phyloP scores from a whole-genome alignment of 208 protist genomes.

The Leishmania aethiopica region DNA sequence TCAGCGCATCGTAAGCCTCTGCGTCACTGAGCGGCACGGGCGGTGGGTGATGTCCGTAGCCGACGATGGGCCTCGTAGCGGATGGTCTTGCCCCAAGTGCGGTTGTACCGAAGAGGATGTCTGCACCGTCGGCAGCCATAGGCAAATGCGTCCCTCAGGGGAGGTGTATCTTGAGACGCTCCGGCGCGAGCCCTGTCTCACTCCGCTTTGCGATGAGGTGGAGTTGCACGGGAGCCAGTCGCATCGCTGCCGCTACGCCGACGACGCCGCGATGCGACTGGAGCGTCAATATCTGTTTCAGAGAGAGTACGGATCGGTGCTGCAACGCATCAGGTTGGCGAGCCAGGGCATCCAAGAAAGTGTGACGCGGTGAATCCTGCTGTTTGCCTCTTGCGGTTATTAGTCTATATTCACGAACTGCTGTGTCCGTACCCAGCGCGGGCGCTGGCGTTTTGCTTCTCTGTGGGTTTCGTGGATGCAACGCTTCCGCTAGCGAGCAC shows the following conservation, averaged over 20 bases:
- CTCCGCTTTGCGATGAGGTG: conserved; percentile 23
- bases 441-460: neutral
- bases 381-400: neutral
- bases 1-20: conserved; percentile 66
- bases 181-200: conserved; percentile 6
- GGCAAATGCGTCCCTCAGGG: neutral
- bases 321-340: conserved; percentile 43
- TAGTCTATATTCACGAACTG: neutral
- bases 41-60: conserved; percentile 51
- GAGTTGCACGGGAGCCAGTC: conserved; percentile 17
- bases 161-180: neutral
- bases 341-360: conserved; percentile 54
- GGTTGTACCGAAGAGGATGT: neutral
- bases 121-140: too few relatives aligned
- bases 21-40: conserved; percentile 46
- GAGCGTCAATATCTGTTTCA: conserved; percentile 45
- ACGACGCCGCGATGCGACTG: conserved; percentile 24
- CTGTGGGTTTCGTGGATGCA: neutral
- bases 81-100: conserved; percentile 10
- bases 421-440: neutral
- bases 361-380: conserved; percentile 22
- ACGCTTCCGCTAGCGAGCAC: neutral
- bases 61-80: conserved; percentile 9
- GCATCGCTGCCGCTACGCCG: conserved; percentile 30
- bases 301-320: conserved; percentile 38